Evolutionary conservation across 345 rosid species (phyloP).

Genomic region (Gossypium australe): DNA sequence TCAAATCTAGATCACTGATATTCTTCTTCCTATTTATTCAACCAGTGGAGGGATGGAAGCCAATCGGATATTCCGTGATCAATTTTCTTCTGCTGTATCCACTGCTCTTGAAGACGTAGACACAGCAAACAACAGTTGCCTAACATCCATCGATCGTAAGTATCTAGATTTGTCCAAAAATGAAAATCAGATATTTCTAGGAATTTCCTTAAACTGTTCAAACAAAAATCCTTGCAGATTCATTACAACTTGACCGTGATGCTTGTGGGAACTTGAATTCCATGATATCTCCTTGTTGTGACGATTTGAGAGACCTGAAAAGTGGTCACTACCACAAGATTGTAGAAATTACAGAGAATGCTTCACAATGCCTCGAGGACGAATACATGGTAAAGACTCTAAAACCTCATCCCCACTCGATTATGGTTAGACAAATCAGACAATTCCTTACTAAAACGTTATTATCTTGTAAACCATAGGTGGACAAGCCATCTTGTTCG

Average conservation of each 20-base stretch:
- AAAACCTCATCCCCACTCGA: background rate
- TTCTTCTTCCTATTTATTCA: constrained; percentile 3
- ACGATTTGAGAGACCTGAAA: constrained; percentile 73
- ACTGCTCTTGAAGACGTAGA: constrained; percentile 60
- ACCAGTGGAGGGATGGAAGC: constrained; percentile 78
- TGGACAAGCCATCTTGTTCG: constrained; percentile 91
- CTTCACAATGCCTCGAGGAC: constrained; percentile 80
- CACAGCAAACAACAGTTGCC: constrained; percentile 54
- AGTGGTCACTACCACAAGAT: constrained; percentile 80
- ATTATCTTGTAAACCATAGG: constrained; percentile 30
- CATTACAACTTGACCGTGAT: constrained; percentile 81
- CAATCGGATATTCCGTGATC: constrained; percentile 53
- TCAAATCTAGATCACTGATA: background rate
- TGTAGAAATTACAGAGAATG: constrained; percentile 70
- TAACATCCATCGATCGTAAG: constrained; percentile 72
- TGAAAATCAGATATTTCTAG: background rate
- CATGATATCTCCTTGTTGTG: constrained; percentile 76
- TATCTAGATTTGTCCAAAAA: constrained; percentile 20
- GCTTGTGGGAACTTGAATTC: constrained; percentile 81
- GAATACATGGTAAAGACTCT: constrained; percentile 63
- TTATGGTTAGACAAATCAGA: background rate
- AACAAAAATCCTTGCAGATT: constrained; percentile 42
- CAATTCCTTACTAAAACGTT: background rate
- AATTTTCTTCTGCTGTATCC: constrained; percentile 72
- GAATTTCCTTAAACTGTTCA: constrained; percentile 1